Conservation (phyloP, 73 alveolate species). For the Halteria grandinella region DNA sequence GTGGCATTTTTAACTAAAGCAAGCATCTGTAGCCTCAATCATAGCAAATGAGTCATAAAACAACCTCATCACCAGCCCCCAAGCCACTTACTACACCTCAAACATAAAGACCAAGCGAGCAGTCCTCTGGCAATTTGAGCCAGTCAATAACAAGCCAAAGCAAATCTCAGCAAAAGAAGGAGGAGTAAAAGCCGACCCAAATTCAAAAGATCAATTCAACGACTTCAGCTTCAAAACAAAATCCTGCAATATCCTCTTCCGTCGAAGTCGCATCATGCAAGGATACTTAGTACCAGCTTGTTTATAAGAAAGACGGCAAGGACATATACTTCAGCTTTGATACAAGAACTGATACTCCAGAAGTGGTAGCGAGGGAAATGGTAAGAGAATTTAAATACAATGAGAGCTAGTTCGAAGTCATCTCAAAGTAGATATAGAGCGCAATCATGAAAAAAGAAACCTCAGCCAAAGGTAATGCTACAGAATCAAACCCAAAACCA, state of each 20-base stretch:
- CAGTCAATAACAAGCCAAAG: slow-evolving; percentile 6
- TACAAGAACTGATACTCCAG: slow-evolving; percentile 37
- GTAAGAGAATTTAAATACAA: slow-evolving; percentile 29
- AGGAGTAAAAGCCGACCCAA: too few relatives aligned
- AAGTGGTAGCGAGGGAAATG: slow-evolving; percentile 56
- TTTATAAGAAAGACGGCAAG: too few relatives aligned
- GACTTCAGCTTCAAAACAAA: slow-evolving; percentile 29
- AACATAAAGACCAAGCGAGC: not conserved
- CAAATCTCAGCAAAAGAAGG: too few relatives aligned
- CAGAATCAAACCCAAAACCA: not conserved
- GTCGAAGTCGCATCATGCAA: too few relatives aligned
- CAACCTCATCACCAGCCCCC: not conserved
- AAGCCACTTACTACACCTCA: not conserved
- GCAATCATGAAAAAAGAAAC: not conserved
- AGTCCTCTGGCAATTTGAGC: slow-evolving; percentile 12
- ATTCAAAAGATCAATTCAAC: too few relatives aligned
- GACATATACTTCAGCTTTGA: slow-evolving; percentile 45
- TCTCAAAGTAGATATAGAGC: slow-evolving; percentile 1
- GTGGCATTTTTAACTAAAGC: too few relatives aligned
- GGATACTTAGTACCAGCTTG: slow-evolving; percentile 9
- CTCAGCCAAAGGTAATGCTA: not conserved
- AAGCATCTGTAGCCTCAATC: too few relatives aligned
- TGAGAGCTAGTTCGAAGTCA: not conserved
- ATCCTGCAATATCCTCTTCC: too few relatives aligned
- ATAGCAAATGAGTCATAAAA: not conserved